phyloP scores from a whole-genome alignment of 1,284 basidiomycete species.

The Cryptococcus jaspeensis region DNA sequence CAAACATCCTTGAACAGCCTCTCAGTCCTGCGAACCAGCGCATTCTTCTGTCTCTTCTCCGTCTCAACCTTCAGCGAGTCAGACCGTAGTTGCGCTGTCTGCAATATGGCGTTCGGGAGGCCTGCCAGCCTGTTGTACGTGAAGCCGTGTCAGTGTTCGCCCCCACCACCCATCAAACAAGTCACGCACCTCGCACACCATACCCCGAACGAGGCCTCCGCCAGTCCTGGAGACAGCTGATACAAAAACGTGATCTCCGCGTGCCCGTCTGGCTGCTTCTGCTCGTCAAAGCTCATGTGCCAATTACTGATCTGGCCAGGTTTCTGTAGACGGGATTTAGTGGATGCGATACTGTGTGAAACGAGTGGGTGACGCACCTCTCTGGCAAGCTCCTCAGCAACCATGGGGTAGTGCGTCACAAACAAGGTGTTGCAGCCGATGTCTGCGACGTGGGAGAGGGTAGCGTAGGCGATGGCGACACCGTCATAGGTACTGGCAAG shows the following conservation, averaged over 20 bases:
- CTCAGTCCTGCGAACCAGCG: conserved; percentile 19
- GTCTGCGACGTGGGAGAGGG: conserved; percentile 68
- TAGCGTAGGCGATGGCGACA: conserved; percentile 58
- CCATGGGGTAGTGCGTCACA: conserved; percentile 83
- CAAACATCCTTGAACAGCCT: conserved; percentile 14
- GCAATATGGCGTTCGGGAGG: conserved; percentile 66
- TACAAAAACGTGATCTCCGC: conserved; percentile 84
- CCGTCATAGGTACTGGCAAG: conserved; percentile 45
- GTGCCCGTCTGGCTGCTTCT: conserved; percentile 60
- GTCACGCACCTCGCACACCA: conserved; percentile 68
- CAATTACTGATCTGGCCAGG: conserved; percentile 61
- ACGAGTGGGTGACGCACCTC: conserved; percentile 47
- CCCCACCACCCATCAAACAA: background rate
- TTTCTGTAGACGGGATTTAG: background rate
- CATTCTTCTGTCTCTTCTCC: conserved; percentile 14
- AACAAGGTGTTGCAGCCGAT: conserved; percentile 80
- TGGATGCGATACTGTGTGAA: background rate
- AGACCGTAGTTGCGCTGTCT: conserved; percentile 60
- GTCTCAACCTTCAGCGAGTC: conserved; percentile 58
- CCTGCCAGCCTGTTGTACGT: conserved; percentile 62
- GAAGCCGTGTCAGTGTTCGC: background rate
- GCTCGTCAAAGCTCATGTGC: conserved; percentile 77
- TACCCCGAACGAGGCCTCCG: conserved; percentile 79
- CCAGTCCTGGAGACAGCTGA: conserved; percentile 66
- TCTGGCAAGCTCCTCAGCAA: conserved; percentile 59